phyloP scores from a whole-genome alignment of 441 rosid genomes.

The Macaranga tanarius region DNA sequence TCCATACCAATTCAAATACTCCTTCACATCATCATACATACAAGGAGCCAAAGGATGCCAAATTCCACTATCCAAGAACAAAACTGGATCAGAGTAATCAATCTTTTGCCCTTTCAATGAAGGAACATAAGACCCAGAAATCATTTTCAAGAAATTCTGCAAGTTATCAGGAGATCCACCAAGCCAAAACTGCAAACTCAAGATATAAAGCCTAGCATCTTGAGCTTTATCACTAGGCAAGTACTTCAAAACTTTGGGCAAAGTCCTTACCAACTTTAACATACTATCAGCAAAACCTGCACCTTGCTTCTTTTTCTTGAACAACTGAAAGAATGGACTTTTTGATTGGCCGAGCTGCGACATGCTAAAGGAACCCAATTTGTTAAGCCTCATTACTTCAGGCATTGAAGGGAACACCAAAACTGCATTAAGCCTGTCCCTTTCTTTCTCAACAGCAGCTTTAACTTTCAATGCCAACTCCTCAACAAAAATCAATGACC shows the following conservation, averaged over 20 bases:
- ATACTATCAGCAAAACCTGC: constrained; percentile 98
- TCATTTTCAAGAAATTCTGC: constrained; percentile 94
- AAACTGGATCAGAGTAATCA: constrained; percentile 88
- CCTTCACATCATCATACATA: constrained; percentile 96
- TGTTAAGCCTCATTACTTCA: constrained; percentile 95
- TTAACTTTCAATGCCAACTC: constrained; percentile 91
- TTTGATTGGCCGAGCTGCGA: constrained; percentile 98
- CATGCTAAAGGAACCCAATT: constrained; percentile 96
- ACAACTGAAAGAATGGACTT: constrained; percentile 89
- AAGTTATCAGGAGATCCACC: constrained; percentile 96
- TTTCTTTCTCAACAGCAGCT: constrained; percentile 86
- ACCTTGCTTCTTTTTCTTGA: constrained; percentile 88
- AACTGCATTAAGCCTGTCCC: constrained; percentile 94
- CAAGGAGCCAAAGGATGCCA: constrained; percentile 98
- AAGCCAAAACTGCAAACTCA: constrained; percentile 97
- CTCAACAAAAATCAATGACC: constrained; percentile 92
- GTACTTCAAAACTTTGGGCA: constrained; percentile 93
- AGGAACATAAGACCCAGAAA: constrained; percentile 90
- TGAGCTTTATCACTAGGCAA: constrained; percentile 95
- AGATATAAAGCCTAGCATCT: constrained; percentile 90
- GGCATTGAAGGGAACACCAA: constrained; percentile 99
- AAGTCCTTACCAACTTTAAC: constrained; percentile 91
- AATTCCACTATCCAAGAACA: constrained; percentile 87
- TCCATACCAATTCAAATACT: constrained; percentile 91
- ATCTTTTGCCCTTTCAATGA: constrained; percentile 74